Evolutionary conservation across 257 asterid species (phyloP), one percentile per base, ranked within the genome.

Genomic region (Fraxinus anomala): DNA sequence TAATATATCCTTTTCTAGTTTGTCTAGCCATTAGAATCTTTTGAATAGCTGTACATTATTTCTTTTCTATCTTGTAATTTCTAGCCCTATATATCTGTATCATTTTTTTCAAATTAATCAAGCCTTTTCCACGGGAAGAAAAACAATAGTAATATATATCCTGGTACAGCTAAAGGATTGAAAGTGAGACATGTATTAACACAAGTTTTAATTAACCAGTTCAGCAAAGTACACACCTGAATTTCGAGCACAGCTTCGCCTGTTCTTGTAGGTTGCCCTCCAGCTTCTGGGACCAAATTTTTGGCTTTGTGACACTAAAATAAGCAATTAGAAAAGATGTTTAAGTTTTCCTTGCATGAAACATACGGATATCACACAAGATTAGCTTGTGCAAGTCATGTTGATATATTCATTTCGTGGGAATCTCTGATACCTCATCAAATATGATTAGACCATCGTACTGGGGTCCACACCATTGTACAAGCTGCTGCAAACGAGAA

Each of bases 201-300:
- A 68, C 28, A 77, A 72, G 5, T 63, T 63, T 10, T 4, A 23
- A 63, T 63, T 11, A 63, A 2, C 69, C 31, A 63, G 36, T 24
- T 63, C 24, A 67, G 23, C 63, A 82, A 76, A 82, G 76, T 19
- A 63, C 71, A 11, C 83, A 93, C 99, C 99, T 96, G 99, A 79
- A 96, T 87, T 76, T 93, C 98, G 80, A 96, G 99, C 83, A 96
- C 99, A 33, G 98, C 99, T 89, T 96, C 98, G n/a, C 99, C 98
- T 6, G 99, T 96, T 85, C 91, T 89, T 80, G 97, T 93, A 75
- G 98, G 92, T 84, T 92, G 98, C 54, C 94, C 92, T 80, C 99
- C 99, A 72, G 97, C 94, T 87, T 92, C 99, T 33, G 98, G 99
- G 74, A 96, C 94, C 83, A 96, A 87, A 92, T 96, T 96, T 88